phyloP scores from a whole-genome alignment of 2,329 filamentous ascomycete species.

The Neofusicoccum ribis region DNA sequence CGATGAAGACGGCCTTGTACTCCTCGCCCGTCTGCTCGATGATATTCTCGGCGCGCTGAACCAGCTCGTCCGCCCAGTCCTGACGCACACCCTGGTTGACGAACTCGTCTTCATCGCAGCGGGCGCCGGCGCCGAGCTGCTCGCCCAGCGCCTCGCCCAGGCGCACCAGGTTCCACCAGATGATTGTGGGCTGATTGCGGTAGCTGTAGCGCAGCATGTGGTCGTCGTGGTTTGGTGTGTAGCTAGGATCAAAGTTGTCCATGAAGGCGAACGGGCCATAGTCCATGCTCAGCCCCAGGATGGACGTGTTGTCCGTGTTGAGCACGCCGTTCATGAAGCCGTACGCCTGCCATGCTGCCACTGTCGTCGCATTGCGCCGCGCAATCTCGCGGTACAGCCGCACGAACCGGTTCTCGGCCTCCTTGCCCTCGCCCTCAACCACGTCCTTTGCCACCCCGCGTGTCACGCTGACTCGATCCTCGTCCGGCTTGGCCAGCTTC shows the following conservation, averaged over 20 bases:
- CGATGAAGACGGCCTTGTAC: slow-evolving; percentile 81
- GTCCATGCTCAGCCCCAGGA: slow-evolving; percentile 86
- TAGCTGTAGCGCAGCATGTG: slow-evolving; percentile 84
- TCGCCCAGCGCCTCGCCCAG: slow-evolving; percentile 88
- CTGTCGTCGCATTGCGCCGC: slow-evolving; percentile 80
- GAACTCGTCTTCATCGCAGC: slow-evolving; percentile 72
- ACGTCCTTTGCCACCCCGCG: slow-evolving; percentile 57
- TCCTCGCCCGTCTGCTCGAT: slow-evolving; percentile 82
- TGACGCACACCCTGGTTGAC: slow-evolving; percentile 70
- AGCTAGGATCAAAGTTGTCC: slow-evolving; percentile 91
- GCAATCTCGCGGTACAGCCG: slow-evolving; percentile 85
- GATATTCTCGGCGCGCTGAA: slow-evolving; percentile 77
- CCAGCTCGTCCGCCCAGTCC: slow-evolving; percentile 67
- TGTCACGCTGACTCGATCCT: slow-evolving; percentile 42
- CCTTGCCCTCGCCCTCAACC: slow-evolving; percentile 66
- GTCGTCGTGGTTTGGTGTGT: slow-evolving; percentile 97
- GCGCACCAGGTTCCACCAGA: slow-evolving; percentile 98
- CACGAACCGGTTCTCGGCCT: slow-evolving; percentile 81
- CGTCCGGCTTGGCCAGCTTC: slow-evolving; percentile 51
- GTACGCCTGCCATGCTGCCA: slow-evolving; percentile 95
- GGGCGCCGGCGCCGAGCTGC: slow-evolving; percentile 73
- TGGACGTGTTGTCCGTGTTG: slow-evolving; percentile 96
- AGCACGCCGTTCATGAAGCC: slow-evolving; percentile 99
- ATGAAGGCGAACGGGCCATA: slow-evolving; percentile 98
- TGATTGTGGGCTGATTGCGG: slow-evolving; percentile 89